Base-by-base conservation (phyloP, 805 yeast species). In the Sugiyamaella chiloensis region DNA sequence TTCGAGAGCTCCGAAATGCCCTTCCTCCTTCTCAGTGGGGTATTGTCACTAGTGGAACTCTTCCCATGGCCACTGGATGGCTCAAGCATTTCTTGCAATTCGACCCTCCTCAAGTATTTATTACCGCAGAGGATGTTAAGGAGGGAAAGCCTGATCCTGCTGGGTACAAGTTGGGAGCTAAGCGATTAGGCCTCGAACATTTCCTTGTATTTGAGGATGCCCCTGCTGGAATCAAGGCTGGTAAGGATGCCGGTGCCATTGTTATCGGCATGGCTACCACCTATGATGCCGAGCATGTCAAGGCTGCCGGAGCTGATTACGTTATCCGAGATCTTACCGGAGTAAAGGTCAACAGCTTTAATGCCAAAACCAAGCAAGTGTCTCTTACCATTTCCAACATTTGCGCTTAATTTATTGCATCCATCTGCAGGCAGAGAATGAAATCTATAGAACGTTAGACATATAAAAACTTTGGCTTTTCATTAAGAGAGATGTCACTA, bases 91-190 rank as follows among this genome's bases (percentile, higher is more conserved):
- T 85, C 65, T 73, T 85, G 62, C 75, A 76, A 42, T 69, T 74
- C 44, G 73, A 74, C 47, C 72, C 74, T 64, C 96, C 96, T 42
- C 79, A 82, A 56, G 76, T 80, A 40, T 87, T 87, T 71, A 82
- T 87, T 62, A 83, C 93, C 40, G 93, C 95, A 42, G 88, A 82
- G 68, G 81, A 79, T 64, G 93, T 87, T 55, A 70, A 75, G 52
- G 73, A 75, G 60, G 96, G 96, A 62, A 87, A 87, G 74, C 96
- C 96, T 36, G 77, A 85, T 69, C 95, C 96, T 36, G 83, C 82
- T 71, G 93, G 95, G 46, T 87, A 87, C 72, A 73, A 56, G 47
- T 57, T 57, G 31, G 70, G 68, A 35, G 57, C 60, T 39, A 47
- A 66, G 71, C 58, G 60, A 63, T 58, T 67, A 61, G 70, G 70